Percentiles rank a stretch among this genome's conserved stretches.
Evolutionary conservation across 108 stramenopile species (phyloP).

Genomic region (Thalassiosira profunda): DNA sequence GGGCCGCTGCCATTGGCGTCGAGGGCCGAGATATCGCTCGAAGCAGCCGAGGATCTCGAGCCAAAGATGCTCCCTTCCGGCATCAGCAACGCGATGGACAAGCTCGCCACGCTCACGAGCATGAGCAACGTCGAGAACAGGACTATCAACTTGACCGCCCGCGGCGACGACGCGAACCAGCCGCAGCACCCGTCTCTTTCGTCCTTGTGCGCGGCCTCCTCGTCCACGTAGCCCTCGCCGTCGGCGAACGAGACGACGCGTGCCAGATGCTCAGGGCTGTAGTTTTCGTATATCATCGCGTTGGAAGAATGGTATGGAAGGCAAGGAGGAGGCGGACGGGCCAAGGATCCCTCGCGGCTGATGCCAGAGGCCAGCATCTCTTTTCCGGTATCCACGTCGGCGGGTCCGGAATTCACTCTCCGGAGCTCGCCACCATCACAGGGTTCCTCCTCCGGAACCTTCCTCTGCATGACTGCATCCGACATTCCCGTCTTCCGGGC

Average conservation of each 20-base stretch:
- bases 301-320: conserved; percentile 4
- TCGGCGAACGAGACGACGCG: conserved; percentile 19
- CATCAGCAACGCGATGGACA: conserved; percentile 13
- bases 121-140: conserved; percentile 12
- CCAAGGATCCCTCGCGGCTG: conserved; percentile 5
- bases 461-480: conserved; percentile 9
- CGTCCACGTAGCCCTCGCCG: conserved; percentile 16
- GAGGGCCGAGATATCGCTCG: too few species aligned
- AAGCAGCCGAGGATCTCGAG: too few species aligned
- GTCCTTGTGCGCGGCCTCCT: conserved; percentile 14
- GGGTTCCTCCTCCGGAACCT: not conserved
- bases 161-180: conserved; percentile 24
- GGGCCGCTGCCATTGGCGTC: too few species aligned
- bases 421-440: not conserved
- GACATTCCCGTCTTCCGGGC: conserved; percentile 22
- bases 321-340: conserved; percentile 14
- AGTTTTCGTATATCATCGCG: conserved; percentile 8
- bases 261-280: conserved; percentile 4
- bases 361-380: not conserved
- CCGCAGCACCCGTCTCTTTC: not conserved
- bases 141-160: conserved; percentile 12
- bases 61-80: too few species aligned
- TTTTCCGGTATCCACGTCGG: conserved; percentile 1
- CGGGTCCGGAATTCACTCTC: not conserved
- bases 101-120: conserved; percentile 2